Percentiles rank a stretch among this genome's conserved stretches.
Conservation (phyloP, 345 rosid species). For the Salix koriyanagi region DNA sequence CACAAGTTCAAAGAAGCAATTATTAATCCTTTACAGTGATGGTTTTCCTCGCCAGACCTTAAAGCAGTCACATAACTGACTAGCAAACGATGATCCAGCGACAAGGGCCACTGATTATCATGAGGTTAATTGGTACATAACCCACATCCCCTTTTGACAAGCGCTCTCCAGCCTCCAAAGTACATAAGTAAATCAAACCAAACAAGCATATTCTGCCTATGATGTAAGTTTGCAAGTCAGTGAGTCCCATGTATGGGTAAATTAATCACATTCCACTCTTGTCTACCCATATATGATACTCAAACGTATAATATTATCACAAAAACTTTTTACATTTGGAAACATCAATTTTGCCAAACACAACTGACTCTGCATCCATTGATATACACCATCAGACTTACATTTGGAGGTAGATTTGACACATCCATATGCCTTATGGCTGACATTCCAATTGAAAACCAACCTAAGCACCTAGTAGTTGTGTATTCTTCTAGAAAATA, state of each 20-base stretch:
- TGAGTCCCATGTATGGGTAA: neutral
- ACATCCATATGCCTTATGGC: neutral
- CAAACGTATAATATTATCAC: neutral
- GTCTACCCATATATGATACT: too few species aligned
- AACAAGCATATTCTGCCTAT: neutral
- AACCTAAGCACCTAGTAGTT: neutral
- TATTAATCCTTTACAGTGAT: neutral
- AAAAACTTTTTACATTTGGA: neutral
- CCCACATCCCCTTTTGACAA: neutral
- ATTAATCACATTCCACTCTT: neutral
- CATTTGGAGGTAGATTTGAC: neutral
- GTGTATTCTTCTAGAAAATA: neutral
- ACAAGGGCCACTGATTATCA: neutral
- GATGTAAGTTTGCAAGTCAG: neutral
- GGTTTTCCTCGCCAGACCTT: neutral
- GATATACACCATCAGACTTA: neutral
- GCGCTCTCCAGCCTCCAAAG: neutral
- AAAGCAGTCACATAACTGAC: neutral
- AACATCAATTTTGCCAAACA: neutral
- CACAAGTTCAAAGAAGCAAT: neutral
- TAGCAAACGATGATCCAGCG: neutral
- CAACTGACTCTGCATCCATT: neutral
- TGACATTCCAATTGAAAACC: neutral
- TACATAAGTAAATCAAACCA: neutral
- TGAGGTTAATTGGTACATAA: neutral